phyloP scores from a whole-genome alignment of 305 asterid genomes.

The Andrographis paniculata region DNA sequence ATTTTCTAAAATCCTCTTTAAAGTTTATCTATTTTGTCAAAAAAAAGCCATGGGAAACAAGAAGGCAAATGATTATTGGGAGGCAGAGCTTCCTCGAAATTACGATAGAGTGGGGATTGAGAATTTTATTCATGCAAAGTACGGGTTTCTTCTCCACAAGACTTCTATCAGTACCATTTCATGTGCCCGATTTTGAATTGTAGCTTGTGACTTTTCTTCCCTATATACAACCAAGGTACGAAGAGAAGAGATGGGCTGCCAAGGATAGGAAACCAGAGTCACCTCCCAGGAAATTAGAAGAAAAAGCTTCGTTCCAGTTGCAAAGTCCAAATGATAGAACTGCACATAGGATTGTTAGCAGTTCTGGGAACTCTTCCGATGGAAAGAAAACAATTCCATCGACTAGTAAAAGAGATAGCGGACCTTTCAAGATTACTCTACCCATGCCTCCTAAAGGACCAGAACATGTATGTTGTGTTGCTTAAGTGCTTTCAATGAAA shows the following conservation, averaged over 20 bases:
- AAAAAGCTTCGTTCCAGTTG: slow-evolving; percentile 47
- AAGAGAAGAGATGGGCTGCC: slow-evolving; percentile 92
- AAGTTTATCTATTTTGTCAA: slow-evolving; percentile 5
- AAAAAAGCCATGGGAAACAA: slow-evolving; percentile 91
- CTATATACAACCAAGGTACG: slow-evolving; percentile 49
- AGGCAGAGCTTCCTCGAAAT: slow-evolving; percentile 96
- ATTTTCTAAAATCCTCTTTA: not conserved
- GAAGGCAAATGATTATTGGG: slow-evolving; percentile 96
- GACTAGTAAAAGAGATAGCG: slow-evolving; percentile 34
- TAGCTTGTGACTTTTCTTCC: slow-evolving; percentile 14
- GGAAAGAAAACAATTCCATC: slow-evolving; percentile 34
- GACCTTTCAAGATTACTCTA: slow-evolving; percentile 38
- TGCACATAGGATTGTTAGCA: slow-evolving; percentile 37
- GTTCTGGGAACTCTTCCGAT: slow-evolving; percentile 39
- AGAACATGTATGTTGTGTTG: slow-evolving; percentile 47
- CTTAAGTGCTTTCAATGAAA: too few species aligned
- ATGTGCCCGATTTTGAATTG: slow-evolving; percentile 17
- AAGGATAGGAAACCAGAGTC: slow-evolving; percentile 67
- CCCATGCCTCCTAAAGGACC: slow-evolving; percentile 75
- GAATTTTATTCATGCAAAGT: slow-evolving; percentile 99
- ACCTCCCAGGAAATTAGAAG: slow-evolving; percentile 55
- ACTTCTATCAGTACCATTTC: slow-evolving; percentile 10
- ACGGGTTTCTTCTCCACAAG: slow-evolving; percentile 25
- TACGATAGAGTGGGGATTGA: slow-evolving; percentile 99
- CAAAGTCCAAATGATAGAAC: slow-evolving; percentile 58